Conservation (phyloP, 352 stramenopile genomes). For the Pythium graminicola region DNA sequence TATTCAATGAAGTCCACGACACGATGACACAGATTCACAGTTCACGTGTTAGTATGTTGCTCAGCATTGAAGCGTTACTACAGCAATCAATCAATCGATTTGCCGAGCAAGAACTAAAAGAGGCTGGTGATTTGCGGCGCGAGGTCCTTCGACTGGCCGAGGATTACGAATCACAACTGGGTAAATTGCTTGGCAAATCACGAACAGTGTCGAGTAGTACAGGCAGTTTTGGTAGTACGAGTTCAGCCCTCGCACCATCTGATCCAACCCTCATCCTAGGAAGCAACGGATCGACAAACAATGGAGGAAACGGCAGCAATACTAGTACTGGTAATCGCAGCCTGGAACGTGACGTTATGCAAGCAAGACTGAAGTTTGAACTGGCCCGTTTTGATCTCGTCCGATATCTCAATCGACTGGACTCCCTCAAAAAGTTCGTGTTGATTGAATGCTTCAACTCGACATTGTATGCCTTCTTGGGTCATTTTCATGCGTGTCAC, state of each 20-base stretch:
- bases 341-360: conserved; percentile 61
- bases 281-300: not conserved
- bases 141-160: conserved; percentile 61
- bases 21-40: conserved; percentile 75
- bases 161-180: conserved; percentile 75
- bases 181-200: conserved; percentile 73
- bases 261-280: conserved; percentile 22
- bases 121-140: conserved; percentile 58
- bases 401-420: conserved; percentile 73
- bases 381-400: conserved; percentile 80
- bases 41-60: conserved; percentile 75
- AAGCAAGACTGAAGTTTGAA: conserved; percentile 63
- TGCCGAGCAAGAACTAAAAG: conserved; percentile 66
- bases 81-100: conserved; percentile 61
- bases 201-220: conserved; percentile 26
- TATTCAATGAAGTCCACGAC: conserved; percentile 81
- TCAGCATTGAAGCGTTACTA: conserved; percentile 74
- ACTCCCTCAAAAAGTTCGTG: conserved; percentile 82
- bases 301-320: not conserved
- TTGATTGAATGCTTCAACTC: conserved; percentile 83
- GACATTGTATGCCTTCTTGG: conserved; percentile 68
- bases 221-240: not conserved
- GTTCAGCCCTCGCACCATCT: conserved; percentile 8
- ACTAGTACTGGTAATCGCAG: conserved; percentile 12
- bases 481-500: conserved; percentile 76